Conservation (phyloP, 805 yeast genomes). For the Candida stauntonica region DNA sequence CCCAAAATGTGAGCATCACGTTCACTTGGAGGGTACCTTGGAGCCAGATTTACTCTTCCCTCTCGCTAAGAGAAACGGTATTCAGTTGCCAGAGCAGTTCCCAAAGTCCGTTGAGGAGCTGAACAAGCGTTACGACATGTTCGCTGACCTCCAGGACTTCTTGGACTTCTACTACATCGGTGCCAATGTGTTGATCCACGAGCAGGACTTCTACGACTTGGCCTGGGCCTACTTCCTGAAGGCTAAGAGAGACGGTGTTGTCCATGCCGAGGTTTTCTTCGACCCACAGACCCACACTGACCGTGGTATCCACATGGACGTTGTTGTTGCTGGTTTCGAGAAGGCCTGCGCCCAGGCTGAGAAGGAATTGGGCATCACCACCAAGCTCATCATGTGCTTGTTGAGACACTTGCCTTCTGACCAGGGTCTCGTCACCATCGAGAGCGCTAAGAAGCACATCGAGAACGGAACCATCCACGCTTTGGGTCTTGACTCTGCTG, state of each 20-base stretch:
- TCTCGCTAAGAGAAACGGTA: constrained; percentile 60
- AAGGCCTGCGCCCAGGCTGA: constrained; percentile 65
- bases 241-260: constrained; percentile 54
- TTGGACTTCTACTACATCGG: constrained; percentile 77
- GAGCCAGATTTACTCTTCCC: constrained; percentile 71
- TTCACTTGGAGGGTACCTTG: constrained; percentile 79
- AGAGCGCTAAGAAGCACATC: constrained; percentile 47
- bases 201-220: constrained; percentile 70
- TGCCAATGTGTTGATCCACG: constrained; percentile 65
- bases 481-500: constrained; percentile 78
- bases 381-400: constrained; percentile 76
- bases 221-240: constrained; percentile 69
- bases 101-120: constrained; percentile 58
- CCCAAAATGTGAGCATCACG: constrained; percentile 86
- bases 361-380: constrained; percentile 54
- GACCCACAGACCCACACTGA: constrained; percentile 84
- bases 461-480: constrained; percentile 63
- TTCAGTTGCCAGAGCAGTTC: constrained; percentile 56
- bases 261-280: constrained; percentile 73
- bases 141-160: constrained; percentile 72
- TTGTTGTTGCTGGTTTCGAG: constrained; percentile 61
- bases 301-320: constrained; percentile 55
- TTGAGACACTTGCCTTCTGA: constrained; percentile 68
- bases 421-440: constrained; percentile 54
- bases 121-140: constrained; percentile 53